A percentile compares a stretch with the other conserved stretches of the same genome.
phyloP scores from a whole-genome alignment of 31 red algal genomes.

The Asparagopsis taxiformis region DNA sequence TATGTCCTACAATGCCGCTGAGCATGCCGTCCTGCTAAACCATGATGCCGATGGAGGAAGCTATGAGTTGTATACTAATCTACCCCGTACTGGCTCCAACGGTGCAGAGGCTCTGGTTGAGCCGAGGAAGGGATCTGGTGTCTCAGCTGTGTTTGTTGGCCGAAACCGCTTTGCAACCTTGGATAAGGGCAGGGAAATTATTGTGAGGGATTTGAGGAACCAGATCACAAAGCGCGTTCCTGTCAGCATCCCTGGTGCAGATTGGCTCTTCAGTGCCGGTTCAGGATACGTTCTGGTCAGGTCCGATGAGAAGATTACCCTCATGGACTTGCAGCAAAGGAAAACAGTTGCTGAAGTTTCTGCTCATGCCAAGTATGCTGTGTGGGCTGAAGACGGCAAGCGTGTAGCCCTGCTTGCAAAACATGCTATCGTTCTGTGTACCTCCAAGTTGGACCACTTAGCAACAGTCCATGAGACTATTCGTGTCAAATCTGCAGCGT shows the following conservation, averaged over 20 bases:
- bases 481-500: conserved; percentile 95
- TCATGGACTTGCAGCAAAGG: conserved; percentile 85
- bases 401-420: conserved; percentile 89
- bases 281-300: conserved; percentile 84
- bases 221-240: conserved; percentile 83
- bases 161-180: conserved; percentile 88
- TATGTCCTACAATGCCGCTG: conserved; percentile 88
- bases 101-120: conserved; percentile 62
- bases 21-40: conserved; percentile 85
- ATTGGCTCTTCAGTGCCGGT: conserved; percentile 79
- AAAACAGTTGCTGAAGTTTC: conserved; percentile 78
- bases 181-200: conserved; percentile 72
- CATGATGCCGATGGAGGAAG: conserved; percentile 89
- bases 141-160: conserved; percentile 90
- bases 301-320: conserved; percentile 68
- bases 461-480: conserved; percentile 93
- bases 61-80: conserved; percentile 81
- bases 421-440: conserved; percentile 80
- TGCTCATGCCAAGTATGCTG: conserved; percentile 77
- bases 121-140: conserved; percentile 75
- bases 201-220: conserved; percentile 89
- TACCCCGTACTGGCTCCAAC: conserved; percentile 39
- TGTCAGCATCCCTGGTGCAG: conserved; percentile 73
- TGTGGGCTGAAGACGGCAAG: conserved; percentile 90
- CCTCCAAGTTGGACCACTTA: conserved; percentile 82